Evolutionary conservation across 1,284 basidiomycete genomes (phyloP).

Genomic region (Moesziomyces parantarcticus): DNA sequence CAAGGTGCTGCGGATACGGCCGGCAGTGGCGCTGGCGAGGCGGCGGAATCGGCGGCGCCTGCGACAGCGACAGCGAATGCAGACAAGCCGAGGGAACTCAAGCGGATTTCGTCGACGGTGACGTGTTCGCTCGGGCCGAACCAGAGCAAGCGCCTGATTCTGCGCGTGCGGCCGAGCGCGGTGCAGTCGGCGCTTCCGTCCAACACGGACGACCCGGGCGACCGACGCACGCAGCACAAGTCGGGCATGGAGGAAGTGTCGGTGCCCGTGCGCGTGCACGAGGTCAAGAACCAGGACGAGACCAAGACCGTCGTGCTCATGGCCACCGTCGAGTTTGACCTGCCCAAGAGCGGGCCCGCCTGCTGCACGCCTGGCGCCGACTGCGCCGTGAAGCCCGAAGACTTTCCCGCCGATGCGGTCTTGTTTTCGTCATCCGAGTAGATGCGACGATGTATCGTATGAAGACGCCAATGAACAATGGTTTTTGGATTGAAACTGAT

Average conservation of each 20-base stretch:
- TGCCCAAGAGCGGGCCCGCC: slow-evolving; percentile 6
- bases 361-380: no score
- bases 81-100: slow-evolving; percentile 41
- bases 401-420: slow-evolving; percentile 34
- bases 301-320: slow-evolving; percentile 53
- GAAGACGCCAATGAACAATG: neutral
- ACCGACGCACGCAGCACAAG: slow-evolving; percentile 30
- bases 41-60: slow-evolving; percentile 1
- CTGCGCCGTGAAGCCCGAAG: neutral
- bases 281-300: slow-evolving; percentile 67
- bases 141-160: slow-evolving; percentile 56
- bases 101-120: slow-evolving; percentile 54
- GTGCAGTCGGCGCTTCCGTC: slow-evolving; percentile 38
- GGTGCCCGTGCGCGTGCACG: slow-evolving; percentile 59
- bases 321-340: slow-evolving; percentile 44
- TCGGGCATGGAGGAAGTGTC: slow-evolving; percentile 49
- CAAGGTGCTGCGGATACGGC: slow-evolving; percentile 1
- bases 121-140: slow-evolving; percentile 58
- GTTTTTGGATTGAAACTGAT: neutral
- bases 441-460: neutral
- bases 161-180: slow-evolving; percentile 55
- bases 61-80: neutral
- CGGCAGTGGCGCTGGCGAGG: slow-evolving; percentile 2
- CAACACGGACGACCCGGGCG: slow-evolving; percentile 30
- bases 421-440: slow-evolving; percentile 26